phyloP scores from a whole-genome alignment of 2,329 filamentous ascomycete genomes.

The Fusarium redolens region DNA sequence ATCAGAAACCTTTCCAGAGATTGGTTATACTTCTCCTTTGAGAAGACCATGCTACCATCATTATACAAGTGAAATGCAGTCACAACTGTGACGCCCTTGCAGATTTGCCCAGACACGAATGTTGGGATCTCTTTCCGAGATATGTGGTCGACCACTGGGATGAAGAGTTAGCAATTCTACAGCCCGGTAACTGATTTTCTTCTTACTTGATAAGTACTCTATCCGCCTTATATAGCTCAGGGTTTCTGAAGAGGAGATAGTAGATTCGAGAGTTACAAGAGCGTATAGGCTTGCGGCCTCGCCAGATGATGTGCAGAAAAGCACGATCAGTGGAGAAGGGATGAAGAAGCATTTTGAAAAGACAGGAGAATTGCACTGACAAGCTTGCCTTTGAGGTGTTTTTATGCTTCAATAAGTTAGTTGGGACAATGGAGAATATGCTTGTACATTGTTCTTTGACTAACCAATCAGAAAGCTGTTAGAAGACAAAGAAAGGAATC shows the following conservation, averaged over 20 bases:
- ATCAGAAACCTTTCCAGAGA: not conserved
- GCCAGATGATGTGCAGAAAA: not conserved
- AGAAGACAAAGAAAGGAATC: not conserved
- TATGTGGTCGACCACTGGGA: not conserved
- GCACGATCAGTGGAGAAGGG: not conserved
- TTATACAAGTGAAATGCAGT: not conserved
- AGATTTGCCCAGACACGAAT: not conserved
- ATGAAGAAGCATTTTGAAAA: rapidly evolving
- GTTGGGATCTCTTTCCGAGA: not conserved
- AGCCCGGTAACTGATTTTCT: not conserved
- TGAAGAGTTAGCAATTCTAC: not conserved
- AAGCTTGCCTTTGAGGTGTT: not conserved
- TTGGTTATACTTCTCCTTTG: not conserved
- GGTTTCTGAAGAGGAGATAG: not conserved
- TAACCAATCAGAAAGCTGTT: rapidly evolving
- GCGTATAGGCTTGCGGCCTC: not conserved
- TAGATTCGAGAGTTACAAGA: not conserved
- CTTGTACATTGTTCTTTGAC: not conserved
- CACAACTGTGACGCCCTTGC: not conserved
- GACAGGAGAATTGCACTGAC: rapidly evolving
- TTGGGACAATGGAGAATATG: not conserved
- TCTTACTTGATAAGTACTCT: not conserved
- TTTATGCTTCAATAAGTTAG: too few relatives aligned
- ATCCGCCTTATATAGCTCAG: not conserved
- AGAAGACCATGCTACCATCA: not conserved